Evolutionary conservation across 257 asterid species (phyloP), one percentile per base, ranked within the genome.

Genomic region (Avicennia marina): DNA sequence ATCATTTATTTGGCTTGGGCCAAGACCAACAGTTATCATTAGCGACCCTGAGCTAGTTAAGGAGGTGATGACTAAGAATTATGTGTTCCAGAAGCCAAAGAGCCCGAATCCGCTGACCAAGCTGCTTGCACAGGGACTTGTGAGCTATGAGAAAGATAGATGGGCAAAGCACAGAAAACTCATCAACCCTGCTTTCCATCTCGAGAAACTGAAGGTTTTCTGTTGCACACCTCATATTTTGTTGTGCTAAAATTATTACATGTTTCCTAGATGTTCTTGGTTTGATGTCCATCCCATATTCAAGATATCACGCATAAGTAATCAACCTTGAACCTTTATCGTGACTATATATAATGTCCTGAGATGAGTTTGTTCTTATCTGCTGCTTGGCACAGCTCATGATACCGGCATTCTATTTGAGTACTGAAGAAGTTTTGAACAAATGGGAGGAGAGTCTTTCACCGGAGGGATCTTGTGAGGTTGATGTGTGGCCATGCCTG

Each of bases 141-240:
- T 52, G 3, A 4, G 1, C 13, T 41, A 47, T 12, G 93, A 83
- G 15, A 66, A 56, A 10, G 80, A 80, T 2, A 69, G 72, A 72
- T 82, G 93, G 93, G 65, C 73, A 16, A 85, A 82, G 44, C 86
- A 80, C 52, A 70, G 93, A 40, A 86, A 66, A 52, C 39, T 86
- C 53, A 58, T 86, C 64, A 80, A 62, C 70, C 85, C 93, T 13
- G 83, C 87, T 47, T 86, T 86, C 76, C 84, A 79, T 32, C 18
- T 69, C 0, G 84, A 82, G 47, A 82, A 76, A 19, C 19, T 82
- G 21, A 82, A 78, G 86, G 85, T 81, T 63, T 6, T 43, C 1
- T 15, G 2, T 33, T 11, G 5, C 47, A 17, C 5, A 27, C 17
- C 10, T 47, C 32, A 13, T 47, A 6, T 7, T 38, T 13, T 24